Conservation (phyloP, 805 yeast species). For the Cephaloascus albidus region DNA sequence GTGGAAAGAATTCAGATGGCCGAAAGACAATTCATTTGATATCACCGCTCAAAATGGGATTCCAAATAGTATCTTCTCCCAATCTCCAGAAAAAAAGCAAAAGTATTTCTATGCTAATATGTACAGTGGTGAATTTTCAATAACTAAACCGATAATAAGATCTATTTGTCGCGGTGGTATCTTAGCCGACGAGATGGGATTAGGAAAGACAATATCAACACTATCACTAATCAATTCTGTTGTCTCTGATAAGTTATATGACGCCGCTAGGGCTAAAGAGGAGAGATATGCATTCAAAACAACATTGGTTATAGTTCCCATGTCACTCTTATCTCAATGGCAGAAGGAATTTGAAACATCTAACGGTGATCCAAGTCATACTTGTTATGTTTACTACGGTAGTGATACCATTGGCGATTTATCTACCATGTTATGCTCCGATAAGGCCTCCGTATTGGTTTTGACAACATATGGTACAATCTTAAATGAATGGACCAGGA, state of each 20-base stretch:
- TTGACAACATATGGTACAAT: constrained; percentile 86
- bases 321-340: constrained; percentile 91
- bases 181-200: constrained; percentile 94
- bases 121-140: constrained; percentile 71
- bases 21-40: constrained; percentile 34
- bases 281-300: constrained; percentile 55
- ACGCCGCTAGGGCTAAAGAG: constrained; percentile 3
- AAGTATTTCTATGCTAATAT: constrained; percentile 62
- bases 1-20: constrained; percentile 80
- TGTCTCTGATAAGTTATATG: constrained; percentile 37
- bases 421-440: constrained; percentile 29
- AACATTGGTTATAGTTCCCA: constrained; percentile 79
- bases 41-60: constrained; percentile 1
- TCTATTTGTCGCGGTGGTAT: constrained; percentile 72
- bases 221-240: constrained; percentile 61
- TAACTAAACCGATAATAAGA: constrained; percentile 55
- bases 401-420: constrained; percentile 45
- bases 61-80: background rate
- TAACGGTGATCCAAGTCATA: constrained; percentile 30
- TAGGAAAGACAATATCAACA: constrained; percentile 87
- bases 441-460: constrained; percentile 55
- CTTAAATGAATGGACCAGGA: constrained; percentile 59
- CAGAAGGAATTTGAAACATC: constrained; percentile 65
- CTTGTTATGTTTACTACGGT: constrained; percentile 70
- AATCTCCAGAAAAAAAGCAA: background rate